Evolutionary conservation across 1,139 yeast genomes (phyloP), one percentile per base, ranked within the genome.

Genomic region (Kluyveromyces sp.): DNA sequence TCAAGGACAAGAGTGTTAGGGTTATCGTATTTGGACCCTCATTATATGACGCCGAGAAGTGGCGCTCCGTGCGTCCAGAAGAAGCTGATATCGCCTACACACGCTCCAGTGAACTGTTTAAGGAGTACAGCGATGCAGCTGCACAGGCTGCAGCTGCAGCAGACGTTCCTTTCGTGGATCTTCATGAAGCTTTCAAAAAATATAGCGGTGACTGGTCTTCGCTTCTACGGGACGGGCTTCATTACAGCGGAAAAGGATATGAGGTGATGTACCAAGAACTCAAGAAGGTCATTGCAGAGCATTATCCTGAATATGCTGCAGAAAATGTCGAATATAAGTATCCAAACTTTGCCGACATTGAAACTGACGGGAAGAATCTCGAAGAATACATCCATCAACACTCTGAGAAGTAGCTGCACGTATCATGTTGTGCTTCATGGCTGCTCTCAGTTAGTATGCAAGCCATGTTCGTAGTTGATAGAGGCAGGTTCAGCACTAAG

Each of bases 21-120:
- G 63, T 66, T 7, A 68, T 86, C 16, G 54, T 84, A 1, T 69
- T 85, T 11, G 80, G 87, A 0, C 88, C 94, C 0, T 81, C 77
- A 0, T 63, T 78, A 18, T 79, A 77, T 52, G 82, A 80, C 53
- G 61, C 46, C 30, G 64, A 55, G 39, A 57, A 46, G 49, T 73
- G 71, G 69, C 66, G 59, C 40, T 56, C 47, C 43, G 51, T 43
- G 11, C 61, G 46, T 36, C 51, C 48, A 2, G 66, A 56, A 2
- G 73, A 65, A 25, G 56, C 60, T 1, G 51, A 54, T 11, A 36
- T 46, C 3, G 74, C 73, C 1, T 61, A 65, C 42, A 58, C 62
- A 19, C 64, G 80, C 56, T 61, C 68, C 7, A 67, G 67, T 26
- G 68, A 63, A 48, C 61, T 61, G 30, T 73, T 74, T 37, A 60